Evolutionary conservation across 1,284 basidiomycete species (phyloP).

Genomic region (Ustilago bromivora): DNA sequence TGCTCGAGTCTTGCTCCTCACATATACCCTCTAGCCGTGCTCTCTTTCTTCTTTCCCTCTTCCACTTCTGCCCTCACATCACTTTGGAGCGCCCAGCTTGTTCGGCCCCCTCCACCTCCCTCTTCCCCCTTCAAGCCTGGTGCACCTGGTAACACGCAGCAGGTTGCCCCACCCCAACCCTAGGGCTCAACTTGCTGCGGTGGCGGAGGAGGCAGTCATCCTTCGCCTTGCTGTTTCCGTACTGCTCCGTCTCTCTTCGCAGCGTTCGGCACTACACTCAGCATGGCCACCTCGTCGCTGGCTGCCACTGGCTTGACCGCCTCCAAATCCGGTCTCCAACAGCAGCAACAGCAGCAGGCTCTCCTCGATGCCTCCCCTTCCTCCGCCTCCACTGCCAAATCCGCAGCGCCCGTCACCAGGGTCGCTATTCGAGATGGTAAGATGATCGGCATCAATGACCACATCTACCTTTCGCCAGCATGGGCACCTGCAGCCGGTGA

Average conservation of each 20-base stretch:
- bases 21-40: conserved; percentile 1
- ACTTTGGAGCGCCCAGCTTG: not conserved
- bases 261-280: conserved; percentile 1
- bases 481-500: conserved; percentile 89
- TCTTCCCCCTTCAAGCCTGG: not conserved
- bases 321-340: conserved; percentile 41
- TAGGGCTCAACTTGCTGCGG: not conserved
- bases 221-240: not conserved
- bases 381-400: conserved; percentile 34
- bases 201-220: not conserved
- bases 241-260: not conserved
- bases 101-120: conserved; percentile 1
- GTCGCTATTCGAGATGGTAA: conserved; percentile 58
- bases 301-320: conserved; percentile 52
- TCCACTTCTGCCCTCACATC: not conserved
- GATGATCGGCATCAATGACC: conserved; percentile 74
- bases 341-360: conserved; percentile 51
- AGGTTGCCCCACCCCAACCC: conserved; percentile 1
- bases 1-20: not conserved
- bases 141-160: conserved; percentile 1
- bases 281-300: conserved; percentile 43
- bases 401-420: conserved; percentile 50
- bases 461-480: conserved; percentile 91
- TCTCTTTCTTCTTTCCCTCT: not conserved
- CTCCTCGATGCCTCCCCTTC: conserved; percentile 39